Base-by-base conservation (phyloP, 139 green algal genomes). In the Coelastrella sp. region DNA sequence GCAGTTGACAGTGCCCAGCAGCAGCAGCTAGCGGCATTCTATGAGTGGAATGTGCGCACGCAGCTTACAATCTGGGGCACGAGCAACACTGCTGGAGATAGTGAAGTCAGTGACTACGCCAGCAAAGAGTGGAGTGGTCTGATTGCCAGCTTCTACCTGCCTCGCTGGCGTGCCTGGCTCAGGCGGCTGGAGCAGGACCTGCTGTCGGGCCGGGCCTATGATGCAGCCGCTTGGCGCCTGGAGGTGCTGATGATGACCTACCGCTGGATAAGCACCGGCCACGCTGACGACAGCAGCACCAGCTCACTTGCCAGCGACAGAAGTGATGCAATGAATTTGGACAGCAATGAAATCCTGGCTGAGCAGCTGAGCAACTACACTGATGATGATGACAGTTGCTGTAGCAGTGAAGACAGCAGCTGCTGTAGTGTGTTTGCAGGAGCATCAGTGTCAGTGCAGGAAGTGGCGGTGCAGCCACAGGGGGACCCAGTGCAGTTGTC, bases 61-160 rank as follows among this genome's bases (percentile, higher is more conserved):
- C 92, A 93, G 85, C 75, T 95, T 11, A 95, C 86, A 0, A 89
- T 94, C 25, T 94, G 92, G 85, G 85, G 85, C 58, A 90, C 85
- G 11, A 90, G 85, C 59, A 27, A 27, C 27, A 60, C 20, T 14
- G 85, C 87, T 14, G 87, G 87, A 17, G 87, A 90, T 7, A 90
- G 87, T 27, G 87, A 91, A 74, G 72, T 95, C 59, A 89, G 89
- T 35, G 92, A 94, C 72, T 95, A 95, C 27, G 92, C 92, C 35
- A 95, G 94, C 66, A 89, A 75, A 19, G 87, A 95, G 82, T 95
- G 91, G 92, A 65, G 73, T 20, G 92, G 92, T 76, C 82, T 95
- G 8, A 91, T 95, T 7, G 12, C 49, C 35, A 84, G 15, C 59
- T 95, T 92, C 86, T 95, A 95, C 61, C 70, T 65, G 60, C 84